Percentiles rank a stretch among this genome's conserved stretches.
phyloP scores from a whole-genome alignment of 805 yeast species.

The Sungouiella thailandica region DNA sequence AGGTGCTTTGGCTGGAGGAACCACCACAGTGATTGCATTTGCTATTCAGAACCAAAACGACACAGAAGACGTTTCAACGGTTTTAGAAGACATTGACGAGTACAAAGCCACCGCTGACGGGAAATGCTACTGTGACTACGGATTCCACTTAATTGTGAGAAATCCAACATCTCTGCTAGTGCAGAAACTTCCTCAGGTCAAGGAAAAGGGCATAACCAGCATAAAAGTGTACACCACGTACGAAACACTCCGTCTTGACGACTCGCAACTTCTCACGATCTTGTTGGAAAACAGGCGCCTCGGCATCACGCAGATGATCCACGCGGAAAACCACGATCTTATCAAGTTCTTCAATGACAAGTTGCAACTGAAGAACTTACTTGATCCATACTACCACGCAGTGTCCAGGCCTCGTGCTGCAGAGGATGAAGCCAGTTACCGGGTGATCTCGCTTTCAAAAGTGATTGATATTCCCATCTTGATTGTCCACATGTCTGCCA shows the following conservation, averaged over 20 bases:
- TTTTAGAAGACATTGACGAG: not conserved
- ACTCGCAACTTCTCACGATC: slow-evolving; percentile 35
- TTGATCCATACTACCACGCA: slow-evolving; percentile 43
- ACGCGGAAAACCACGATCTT: slow-evolving; percentile 48
- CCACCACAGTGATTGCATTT: slow-evolving; percentile 44
- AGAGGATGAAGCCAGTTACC: slow-evolving; percentile 47
- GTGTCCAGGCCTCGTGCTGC: slow-evolving; percentile 41
- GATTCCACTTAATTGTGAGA: slow-evolving; percentile 41
- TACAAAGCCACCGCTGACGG: not conserved
- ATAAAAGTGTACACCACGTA: slow-evolving; percentile 45
- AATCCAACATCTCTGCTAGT: slow-evolving; percentile 20
- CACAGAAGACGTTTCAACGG: not conserved
- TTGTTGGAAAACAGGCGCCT: slow-evolving; percentile 34
- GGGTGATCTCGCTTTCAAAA: slow-evolving; percentile 41
- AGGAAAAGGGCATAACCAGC: slow-evolving; percentile 33
- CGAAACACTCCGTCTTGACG: slow-evolving; percentile 37
- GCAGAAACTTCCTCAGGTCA: slow-evolving; percentile 11
- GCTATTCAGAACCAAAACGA: slow-evolving; percentile 37
- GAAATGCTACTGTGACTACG: slow-evolving; percentile 31
- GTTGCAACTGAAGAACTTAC: slow-evolving; percentile 30
- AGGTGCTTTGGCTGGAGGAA: slow-evolving; percentile 47
- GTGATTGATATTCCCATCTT: slow-evolving; percentile 42
- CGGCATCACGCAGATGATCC: slow-evolving; percentile 45
- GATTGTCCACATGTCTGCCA: slow-evolving; percentile 46
- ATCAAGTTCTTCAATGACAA: slow-evolving; percentile 38